phyloP scores from a whole-genome alignment of 495 filamentous ascomycete genomes.

The Tuber umbilicatum region DNA sequence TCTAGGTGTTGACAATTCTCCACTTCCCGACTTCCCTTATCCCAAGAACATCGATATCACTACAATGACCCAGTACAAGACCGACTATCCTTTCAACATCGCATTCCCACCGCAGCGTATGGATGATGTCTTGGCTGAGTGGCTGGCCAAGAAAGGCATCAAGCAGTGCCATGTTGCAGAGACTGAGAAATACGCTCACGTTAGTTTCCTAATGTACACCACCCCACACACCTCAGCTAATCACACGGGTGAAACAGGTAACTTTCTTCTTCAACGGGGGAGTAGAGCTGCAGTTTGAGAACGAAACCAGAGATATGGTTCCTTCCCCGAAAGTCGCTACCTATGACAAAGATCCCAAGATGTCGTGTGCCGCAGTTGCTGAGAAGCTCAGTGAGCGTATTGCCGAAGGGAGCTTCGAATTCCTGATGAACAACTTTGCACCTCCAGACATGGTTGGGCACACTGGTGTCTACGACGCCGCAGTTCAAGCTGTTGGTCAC shows the following conservation, averaged over 20 bases:
- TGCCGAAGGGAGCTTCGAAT: conserved; percentile 72
- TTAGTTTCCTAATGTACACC: conserved; percentile 49
- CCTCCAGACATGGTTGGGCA: conserved; percentile 99
- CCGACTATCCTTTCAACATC: conserved; percentile 83
- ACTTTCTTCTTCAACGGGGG: conserved; percentile 79
- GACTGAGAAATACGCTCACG: conserved; percentile 99
- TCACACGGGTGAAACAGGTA: background rate
- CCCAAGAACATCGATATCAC: conserved; percentile 84
- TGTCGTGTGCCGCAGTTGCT: conserved; percentile 84
- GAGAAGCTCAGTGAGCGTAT: conserved; percentile 80
- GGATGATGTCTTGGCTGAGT: conserved; percentile 94
- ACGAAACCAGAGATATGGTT: conserved; percentile 76
- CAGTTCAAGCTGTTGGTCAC: conserved; percentile 71
- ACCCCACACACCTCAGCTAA: background rate
- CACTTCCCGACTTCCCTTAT: conserved; percentile 85
- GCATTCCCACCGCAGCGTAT: conserved; percentile 93
- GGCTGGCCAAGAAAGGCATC: conserved; percentile 76
- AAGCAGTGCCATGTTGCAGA: conserved; percentile 95
- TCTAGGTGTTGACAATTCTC: conserved; percentile 84
- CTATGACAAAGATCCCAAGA: conserved; percentile 92
- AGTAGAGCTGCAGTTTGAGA: conserved; percentile 90
- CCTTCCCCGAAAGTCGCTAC: conserved; percentile 74
- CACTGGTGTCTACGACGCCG: conserved; percentile 95
- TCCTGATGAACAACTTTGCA: conserved; percentile 99
- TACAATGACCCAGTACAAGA: conserved; percentile 99